These are phyloP conservation scores for Botrytis hyacinthi DNA, from an alignment of 2,329 filamentous ascomycete genomes.

Conservation along the genomic window DNA sequence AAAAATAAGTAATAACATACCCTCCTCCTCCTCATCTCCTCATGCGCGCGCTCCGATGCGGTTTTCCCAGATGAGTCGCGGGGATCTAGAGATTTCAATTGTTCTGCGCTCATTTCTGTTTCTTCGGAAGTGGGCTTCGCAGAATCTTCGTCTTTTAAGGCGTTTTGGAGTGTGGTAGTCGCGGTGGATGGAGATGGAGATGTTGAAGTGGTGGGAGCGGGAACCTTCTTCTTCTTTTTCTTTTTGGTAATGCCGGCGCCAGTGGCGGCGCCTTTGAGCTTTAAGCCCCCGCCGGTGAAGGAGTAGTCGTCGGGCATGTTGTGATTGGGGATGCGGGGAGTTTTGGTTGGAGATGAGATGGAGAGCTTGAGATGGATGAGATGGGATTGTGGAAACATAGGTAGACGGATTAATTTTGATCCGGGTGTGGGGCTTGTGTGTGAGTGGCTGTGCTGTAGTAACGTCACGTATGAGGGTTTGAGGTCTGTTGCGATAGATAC, in stretches of 20 bases:
- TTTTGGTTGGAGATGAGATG: neutral
- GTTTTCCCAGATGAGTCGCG: constrained; percentile 60
- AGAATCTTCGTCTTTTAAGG: constrained; percentile 33
- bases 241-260: constrained; percentile 65
- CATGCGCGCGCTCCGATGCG: constrained; percentile 75
- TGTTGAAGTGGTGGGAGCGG: constrained; percentile 28
- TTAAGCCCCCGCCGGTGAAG: constrained; percentile 68
- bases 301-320: constrained; percentile 78
- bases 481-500: neutral
- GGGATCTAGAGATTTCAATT: constrained; percentile 36
- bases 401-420: neutral
- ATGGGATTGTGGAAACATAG: neutral
- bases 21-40: constrained; percentile 77
- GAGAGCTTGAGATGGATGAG: neutral
- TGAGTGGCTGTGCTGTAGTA: neutral
- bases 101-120: constrained; percentile 26
- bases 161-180: constrained; percentile 48
- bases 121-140: constrained; percentile 20
- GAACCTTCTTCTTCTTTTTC: constrained; percentile 46
- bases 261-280: constrained; percentile 74
- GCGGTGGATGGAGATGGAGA: neutral
- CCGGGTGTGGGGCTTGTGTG: neutral
- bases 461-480: neutral
- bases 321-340: neutral
- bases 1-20: constrained; percentile 47